A percentile compares a stretch with the other conserved stretches of the same genome.
These are phyloP conservation scores for Theobroma cacao DNA, from an alignment of 345 rosid species.

Conservation along the genomic window DNA sequence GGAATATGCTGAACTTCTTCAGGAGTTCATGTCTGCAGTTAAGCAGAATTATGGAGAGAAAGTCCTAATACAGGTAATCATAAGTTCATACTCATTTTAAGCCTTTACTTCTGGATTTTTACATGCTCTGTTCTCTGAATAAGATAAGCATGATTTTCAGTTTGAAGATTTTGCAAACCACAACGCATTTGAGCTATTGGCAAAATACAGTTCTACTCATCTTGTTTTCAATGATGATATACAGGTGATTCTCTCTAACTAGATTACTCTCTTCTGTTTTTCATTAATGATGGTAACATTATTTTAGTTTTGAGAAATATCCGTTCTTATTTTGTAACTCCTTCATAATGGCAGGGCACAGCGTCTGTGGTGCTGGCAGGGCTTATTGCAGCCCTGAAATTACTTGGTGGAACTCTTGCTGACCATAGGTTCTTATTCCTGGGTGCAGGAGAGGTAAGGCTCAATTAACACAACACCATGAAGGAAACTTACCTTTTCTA, in stretches of 20 bases:
- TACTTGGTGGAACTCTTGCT: slow-evolving; percentile 62
- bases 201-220: slow-evolving; percentile 70
- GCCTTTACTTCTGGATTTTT: not conserved
- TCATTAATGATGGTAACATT: not conserved
- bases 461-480: not conserved
- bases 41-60: slow-evolving; percentile 94
- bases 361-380: slow-evolving; percentile 95
- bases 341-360: slow-evolving; percentile 63
- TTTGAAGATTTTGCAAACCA: slow-evolving; percentile 99
- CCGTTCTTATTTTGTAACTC: not conserved
- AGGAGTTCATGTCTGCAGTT: slow-evolving; percentile 90
- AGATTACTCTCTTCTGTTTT: not conserved
- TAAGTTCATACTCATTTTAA: slow-evolving; percentile 3
- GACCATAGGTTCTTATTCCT: slow-evolving; percentile 86
- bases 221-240: slow-evolving; percentile 97
- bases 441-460: slow-evolving; percentile 94
- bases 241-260: slow-evolving; percentile 48
- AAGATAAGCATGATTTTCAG: slow-evolving; percentile 39
- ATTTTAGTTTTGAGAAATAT: not conserved
- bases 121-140: slow-evolving; percentile 3
- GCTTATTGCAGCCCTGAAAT: slow-evolving; percentile 66
- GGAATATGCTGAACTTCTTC: slow-evolving; percentile 89
- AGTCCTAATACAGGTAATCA: slow-evolving; percentile 74
- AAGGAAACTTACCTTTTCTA: not conserved
- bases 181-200: slow-evolving; percentile 84